Conservation (phyloP, 1,284 basidiomycete species). For the Malassezia restricta region DNA sequence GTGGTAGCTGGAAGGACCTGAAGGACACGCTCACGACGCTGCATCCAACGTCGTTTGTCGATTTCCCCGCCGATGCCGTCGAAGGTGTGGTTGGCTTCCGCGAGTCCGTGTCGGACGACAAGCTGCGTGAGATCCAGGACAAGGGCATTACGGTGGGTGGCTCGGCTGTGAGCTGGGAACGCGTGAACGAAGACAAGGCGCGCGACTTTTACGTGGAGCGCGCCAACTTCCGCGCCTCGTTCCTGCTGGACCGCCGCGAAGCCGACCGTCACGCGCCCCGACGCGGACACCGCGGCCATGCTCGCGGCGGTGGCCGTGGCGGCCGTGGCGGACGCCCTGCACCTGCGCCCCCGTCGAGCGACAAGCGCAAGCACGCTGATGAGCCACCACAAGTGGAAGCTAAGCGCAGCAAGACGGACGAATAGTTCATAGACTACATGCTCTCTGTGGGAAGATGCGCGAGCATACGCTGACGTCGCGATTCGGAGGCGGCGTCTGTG, state of each 20-base stretch:
- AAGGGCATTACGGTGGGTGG: slow-evolving; percentile 48
- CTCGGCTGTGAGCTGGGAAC: slow-evolving; percentile 44
- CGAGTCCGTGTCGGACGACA: slow-evolving; percentile 48
- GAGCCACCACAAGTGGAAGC: slow-evolving; percentile 10
- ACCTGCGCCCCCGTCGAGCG: slow-evolving; percentile 14
- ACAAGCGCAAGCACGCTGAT: slow-evolving; percentile 30
- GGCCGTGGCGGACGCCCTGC: slow-evolving; percentile 6
- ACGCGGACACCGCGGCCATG: slow-evolving; percentile 34
- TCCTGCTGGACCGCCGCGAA: slow-evolving; percentile 47
- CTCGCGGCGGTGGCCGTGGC: slow-evolving; percentile 32
- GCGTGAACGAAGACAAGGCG: slow-evolving; percentile 55
- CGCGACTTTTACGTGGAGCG: slow-evolving; percentile 63
- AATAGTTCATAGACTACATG: slow-evolving; percentile 11
- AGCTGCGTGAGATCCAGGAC: slow-evolving; percentile 47
- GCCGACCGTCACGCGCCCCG: slow-evolving; percentile 52
- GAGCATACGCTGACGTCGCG: slow-evolving; percentile 8
- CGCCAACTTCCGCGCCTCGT: slow-evolving; percentile 52
- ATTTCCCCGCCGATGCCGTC: slow-evolving; percentile 39
- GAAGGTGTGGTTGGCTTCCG: slow-evolving; percentile 49
- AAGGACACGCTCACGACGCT: slow-evolving; percentile 47
- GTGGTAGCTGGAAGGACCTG: slow-evolving; percentile 50
- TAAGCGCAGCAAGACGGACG: slow-evolving; percentile 11
- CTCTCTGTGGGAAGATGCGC: slow-evolving; percentile 12
- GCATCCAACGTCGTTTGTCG: slow-evolving; percentile 33
- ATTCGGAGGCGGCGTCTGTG: background rate